Evolutionary conservation across 768 basidiomycete genomes (phyloP).

Genomic region (Exidia glandulosa): DNA sequence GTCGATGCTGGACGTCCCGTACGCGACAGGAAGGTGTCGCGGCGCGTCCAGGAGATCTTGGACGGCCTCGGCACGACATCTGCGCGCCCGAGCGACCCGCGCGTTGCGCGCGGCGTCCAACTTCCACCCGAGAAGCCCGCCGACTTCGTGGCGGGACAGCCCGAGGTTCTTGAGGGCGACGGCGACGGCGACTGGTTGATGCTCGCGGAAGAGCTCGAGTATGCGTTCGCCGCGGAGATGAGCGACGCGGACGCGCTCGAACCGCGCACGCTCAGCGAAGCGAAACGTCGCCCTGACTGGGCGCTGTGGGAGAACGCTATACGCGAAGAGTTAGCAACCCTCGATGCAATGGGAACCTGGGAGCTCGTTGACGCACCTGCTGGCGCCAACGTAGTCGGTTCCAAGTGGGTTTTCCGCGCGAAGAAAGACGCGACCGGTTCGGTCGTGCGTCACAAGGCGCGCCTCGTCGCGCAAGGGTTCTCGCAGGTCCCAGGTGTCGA

Average conservation of each 20-base stretch:
- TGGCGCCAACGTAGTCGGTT: conserved; percentile 14
- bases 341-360: conserved; percentile 16
- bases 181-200: conserved; percentile 9
- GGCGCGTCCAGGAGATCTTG: no score
- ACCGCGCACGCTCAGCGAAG: conserved; percentile 15
- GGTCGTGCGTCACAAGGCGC: not conserved
- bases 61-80: no score
- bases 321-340: conserved; percentile 13
- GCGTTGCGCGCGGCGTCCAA: not conserved
- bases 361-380: conserved; percentile 15
- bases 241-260: conserved; percentile 19
- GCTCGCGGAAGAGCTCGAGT: conserved; percentile 8
- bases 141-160: conserved; percentile 5
- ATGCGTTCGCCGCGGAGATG: conserved; percentile 14
- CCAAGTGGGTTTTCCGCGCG: conserved; percentile 18
- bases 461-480: conserved; percentile 25
- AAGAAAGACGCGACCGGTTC: not conserved
- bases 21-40: no score
- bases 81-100: no score
- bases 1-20: conserved; percentile 12
- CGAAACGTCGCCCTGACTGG: conserved; percentile 17
- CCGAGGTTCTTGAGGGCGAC: conserved; percentile 7
- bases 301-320: conserved; percentile 19
- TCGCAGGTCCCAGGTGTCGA: conserved; percentile 28
- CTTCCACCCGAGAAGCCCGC: conserved; percentile 1